Conservation (phyloP, 208 protist species). For the Phytomonas francai region DNA sequence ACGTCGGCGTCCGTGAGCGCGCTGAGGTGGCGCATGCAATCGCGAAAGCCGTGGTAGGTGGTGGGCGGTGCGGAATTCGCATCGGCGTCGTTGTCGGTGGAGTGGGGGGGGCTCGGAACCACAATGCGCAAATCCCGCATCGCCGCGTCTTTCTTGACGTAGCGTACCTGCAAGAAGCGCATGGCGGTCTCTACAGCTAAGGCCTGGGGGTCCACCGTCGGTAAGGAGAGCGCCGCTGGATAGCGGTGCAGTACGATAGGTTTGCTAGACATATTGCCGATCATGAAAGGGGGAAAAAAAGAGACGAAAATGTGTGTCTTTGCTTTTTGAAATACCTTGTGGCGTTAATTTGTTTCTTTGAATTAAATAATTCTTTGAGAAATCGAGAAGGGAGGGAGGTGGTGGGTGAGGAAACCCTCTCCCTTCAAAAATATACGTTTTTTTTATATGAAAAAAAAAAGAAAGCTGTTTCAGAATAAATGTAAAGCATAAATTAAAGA, state of each 20-base stretch:
- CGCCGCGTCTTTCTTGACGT: slow-evolving; percentile 25
- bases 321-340: background rate
- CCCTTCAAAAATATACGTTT: background rate
- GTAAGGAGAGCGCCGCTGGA: slow-evolving; percentile 39
- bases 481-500: slow-evolving; percentile 9
- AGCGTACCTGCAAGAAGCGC: slow-evolving; percentile 38
- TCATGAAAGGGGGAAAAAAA: slow-evolving; percentile 1
- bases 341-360: background rate
- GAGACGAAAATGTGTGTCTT: background rate
- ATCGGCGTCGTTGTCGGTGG: background rate
- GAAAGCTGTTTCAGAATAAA: slow-evolving; percentile 1
- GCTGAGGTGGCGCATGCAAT: slow-evolving; percentile 34
- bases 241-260: slow-evolving; percentile 19
- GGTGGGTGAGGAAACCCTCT: background rate
- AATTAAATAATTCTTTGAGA: background rate
- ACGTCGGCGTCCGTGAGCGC: slow-evolving; percentile 22
- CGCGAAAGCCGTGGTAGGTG: slow-evolving; percentile 21
- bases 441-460: slow-evolving; percentile 10
- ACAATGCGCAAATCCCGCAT: slow-evolving; percentile 20
- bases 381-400: background rate
- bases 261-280: slow-evolving; percentile 4
- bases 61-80: slow-evolving; percentile 2
- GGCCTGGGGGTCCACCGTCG: slow-evolving; percentile 57
- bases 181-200: slow-evolving; percentile 66
- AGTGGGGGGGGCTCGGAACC: slow-evolving; percentile 12